These are phyloP conservation scores for Serendipita sp. DNA, from an alignment of 768 basidiomycete species.

Conservation along the genomic window DNA sequence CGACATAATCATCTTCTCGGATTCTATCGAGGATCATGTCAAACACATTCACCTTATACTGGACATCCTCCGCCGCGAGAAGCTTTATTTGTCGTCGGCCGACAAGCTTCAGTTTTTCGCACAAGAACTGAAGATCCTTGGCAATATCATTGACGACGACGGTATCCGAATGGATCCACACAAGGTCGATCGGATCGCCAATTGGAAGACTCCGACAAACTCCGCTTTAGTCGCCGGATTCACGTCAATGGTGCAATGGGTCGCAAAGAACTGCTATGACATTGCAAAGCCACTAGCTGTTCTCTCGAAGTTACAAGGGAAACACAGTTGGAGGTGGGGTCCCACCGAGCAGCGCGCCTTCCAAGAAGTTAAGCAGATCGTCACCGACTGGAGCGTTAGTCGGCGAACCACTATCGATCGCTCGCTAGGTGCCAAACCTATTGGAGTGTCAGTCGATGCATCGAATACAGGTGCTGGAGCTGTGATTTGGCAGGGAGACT, in stretches of 20 bases:
- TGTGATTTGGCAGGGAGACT: slow-evolving; percentile 13
- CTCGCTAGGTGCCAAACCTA: slow-evolving; percentile 15
- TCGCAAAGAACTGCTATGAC: slow-evolving; percentile 19
- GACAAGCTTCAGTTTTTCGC: slow-evolving; percentile 22
- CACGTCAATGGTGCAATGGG: slow-evolving; percentile 23
- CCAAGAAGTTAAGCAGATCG: slow-evolving; percentile 16
- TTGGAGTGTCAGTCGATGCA: slow-evolving; percentile 17
- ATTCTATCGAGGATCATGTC: slow-evolving; percentile 17
- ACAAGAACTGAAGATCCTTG: slow-evolving; percentile 18
- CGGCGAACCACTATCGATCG: slow-evolving; percentile 13
- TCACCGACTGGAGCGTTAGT: slow-evolving; percentile 8
- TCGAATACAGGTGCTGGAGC: slow-evolving; percentile 23
- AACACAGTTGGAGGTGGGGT: slow-evolving; percentile 16
- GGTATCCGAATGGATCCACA: slow-evolving; percentile 29
- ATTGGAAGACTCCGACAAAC: slow-evolving; percentile 19
- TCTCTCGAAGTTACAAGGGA: slow-evolving; percentile 14
- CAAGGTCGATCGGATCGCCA: slow-evolving; percentile 17
- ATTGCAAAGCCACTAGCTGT: slow-evolving; percentile 26
- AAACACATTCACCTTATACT: slow-evolving; percentile 20
- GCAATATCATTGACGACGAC: slow-evolving; percentile 21
- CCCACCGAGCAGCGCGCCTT: slow-evolving; percentile 20
- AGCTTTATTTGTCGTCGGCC: slow-evolving; percentile 19
- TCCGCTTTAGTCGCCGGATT: slow-evolving; percentile 21
- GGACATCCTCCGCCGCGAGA: slow-evolving; percentile 19
- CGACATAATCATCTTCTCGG: slow-evolving; percentile 22